Evolutionary conservation across 2,329 filamentous ascomycete species (phyloP).

Genomic region (Fusarium liriodendri): DNA sequence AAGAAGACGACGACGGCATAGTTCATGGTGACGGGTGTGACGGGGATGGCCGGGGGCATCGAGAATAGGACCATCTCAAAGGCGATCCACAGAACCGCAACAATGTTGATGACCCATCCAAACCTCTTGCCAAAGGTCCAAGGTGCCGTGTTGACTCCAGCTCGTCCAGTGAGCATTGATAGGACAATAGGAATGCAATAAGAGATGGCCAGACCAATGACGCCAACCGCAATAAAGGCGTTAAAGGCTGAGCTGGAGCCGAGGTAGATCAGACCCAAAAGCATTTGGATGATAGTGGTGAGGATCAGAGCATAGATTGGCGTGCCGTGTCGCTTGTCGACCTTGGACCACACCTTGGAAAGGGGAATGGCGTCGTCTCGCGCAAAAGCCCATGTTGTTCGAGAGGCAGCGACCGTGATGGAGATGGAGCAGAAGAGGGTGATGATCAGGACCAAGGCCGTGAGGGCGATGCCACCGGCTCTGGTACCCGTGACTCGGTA

Average conservation of each 20-base stretch:
- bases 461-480: constrained; percentile 78
- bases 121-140: constrained; percentile 74
- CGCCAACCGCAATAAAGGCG: constrained; percentile 82
- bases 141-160: constrained; percentile 70
- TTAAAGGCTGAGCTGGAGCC: constrained; percentile 81
- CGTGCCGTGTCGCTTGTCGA: constrained; percentile 74
- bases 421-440: constrained; percentile 81
- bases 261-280: constrained; percentile 83
- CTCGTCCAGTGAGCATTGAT: constrained; percentile 72
- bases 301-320: constrained; percentile 77
- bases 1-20: constrained; percentile 76
- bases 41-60: constrained; percentile 74
- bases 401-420: constrained; percentile 77
- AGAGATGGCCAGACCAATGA: constrained; percentile 79
- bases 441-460: constrained; percentile 81
- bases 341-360: constrained; percentile 72
- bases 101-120: constrained; percentile 74
- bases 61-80: constrained; percentile 81
- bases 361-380: constrained; percentile 80
- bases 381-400: constrained; percentile 81
- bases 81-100: constrained; percentile 75
- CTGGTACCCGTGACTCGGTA: constrained; percentile 79
- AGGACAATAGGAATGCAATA: constrained; percentile 83
- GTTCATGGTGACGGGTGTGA: constrained; percentile 70
- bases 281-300: constrained; percentile 74